Evolutionary conservation across 2,329 filamentous ascomycete genomes (phyloP), one percentile per base, ranked within the genome.

Genomic region (Fusarium pseudograminearum): DNA sequence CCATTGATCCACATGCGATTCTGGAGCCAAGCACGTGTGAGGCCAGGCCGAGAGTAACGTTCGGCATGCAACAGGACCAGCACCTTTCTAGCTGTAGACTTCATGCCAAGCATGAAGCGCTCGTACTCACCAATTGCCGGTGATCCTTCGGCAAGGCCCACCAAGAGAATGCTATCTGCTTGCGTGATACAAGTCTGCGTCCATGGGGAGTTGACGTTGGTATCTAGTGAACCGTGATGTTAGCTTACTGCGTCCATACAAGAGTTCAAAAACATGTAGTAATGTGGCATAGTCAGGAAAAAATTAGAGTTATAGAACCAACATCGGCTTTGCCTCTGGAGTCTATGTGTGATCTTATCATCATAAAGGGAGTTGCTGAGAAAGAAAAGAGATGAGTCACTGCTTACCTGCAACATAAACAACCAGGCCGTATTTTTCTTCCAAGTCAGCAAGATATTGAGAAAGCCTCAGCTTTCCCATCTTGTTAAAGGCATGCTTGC

Each of bases 1-100:
- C 96, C 96, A 71, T 98, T 99, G 79, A 99, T 96, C 96, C 96
- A 99, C 66, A 97, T 90, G 2, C 96, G 91, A 75, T 97, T 98
- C 66, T 91, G 89, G 16, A 99, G 82, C 96, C 96, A 99, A 33
- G 91, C 89, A 53, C 96, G 86, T 0, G 96, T 98, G 36, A 97
- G 79, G 0, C 96, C 96, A 7, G 94, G 90, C 1, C 88, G 86
- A 44, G 93, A 97, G 78, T 94, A 98, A 51, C 94, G 88, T 74
- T 99, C 96, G 0, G 92, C 84, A 77, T 99, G 97, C 4, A 99
- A 82, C 26, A 99, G 82, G 2, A 99, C 94, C 4, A 99, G 84
- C 67, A 97, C 93, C 78, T 98, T 99, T 52, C 95, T 88, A 0
- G 96, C 95, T 0, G 96, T 99, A 0, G 95, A 98, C 79, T 99